phyloP scores from a whole-genome alignment of 1,284 basidiomycete genomes.

The Leccinum griseonigrum region DNA sequence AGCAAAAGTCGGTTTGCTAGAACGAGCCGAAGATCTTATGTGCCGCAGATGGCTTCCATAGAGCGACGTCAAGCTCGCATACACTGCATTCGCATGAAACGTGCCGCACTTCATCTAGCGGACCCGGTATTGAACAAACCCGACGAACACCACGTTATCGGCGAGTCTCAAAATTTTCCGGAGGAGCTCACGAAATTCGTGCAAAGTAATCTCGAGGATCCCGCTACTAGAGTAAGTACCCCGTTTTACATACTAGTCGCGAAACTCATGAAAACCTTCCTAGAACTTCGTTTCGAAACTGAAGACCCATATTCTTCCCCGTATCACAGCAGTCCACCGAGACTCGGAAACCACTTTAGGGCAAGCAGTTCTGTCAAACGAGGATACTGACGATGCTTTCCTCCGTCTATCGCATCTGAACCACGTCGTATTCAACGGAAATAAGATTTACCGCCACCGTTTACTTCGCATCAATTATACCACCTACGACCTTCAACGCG shows the following conservation, averaged over 20 bases:
- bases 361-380: background rate
- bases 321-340: background rate
- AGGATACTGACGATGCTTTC: background rate
- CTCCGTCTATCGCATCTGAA: background rate
- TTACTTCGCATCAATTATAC: background rate
- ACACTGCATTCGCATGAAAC: background rate
- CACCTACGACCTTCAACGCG: background rate
- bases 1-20: background rate
- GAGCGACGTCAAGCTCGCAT: background rate
- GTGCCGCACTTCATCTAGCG: background rate
- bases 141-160: constrained; percentile 18
- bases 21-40: background rate
- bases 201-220: background rate
- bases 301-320: background rate
- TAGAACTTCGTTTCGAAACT: background rate
- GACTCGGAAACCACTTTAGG: background rate
- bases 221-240: background rate
- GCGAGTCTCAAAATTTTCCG: constrained; percentile 9
- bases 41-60: background rate
- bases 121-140: background rate
- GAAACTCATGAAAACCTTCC: background rate
- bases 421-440: background rate
- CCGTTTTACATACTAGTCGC: background rate
- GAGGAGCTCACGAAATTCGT: constrained; percentile 18
- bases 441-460: background rate